These are phyloP conservation scores for Aspergillus ustus DNA, from an alignment of 2,329 filamentous ascomycete species.

Conservation along the genomic window DNA sequence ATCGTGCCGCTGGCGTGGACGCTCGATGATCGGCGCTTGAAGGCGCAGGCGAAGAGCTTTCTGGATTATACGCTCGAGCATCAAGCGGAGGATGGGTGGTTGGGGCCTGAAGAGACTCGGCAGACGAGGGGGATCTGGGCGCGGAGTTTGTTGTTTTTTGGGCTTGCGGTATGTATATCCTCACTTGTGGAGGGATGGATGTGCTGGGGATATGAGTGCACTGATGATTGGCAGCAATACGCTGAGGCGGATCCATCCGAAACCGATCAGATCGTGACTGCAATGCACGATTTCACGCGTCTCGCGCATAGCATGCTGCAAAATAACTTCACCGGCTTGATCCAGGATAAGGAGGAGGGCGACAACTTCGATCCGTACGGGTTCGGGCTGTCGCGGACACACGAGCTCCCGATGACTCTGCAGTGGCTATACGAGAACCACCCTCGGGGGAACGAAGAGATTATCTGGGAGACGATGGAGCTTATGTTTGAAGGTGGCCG, in stretches of 20 bases:
- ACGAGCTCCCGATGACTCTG: slow-evolving; percentile 52
- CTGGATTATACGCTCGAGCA: slow-evolving; percentile 54
- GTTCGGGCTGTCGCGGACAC: slow-evolving; percentile 46
- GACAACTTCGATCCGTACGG: slow-evolving; percentile 46
- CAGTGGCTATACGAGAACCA: slow-evolving; percentile 56
- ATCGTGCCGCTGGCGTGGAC: slow-evolving; percentile 61
- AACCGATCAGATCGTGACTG: slow-evolving; percentile 51
- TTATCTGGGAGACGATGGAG: slow-evolving; percentile 50
- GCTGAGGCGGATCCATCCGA: slow-evolving; percentile 53
- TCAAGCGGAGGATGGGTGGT: slow-evolving; percentile 61
- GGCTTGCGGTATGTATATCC: slow-evolving; percentile 34
- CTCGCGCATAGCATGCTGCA: slow-evolving; percentile 61
- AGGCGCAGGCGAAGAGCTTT: slow-evolving; percentile 53
- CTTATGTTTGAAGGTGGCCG: slow-evolving; percentile 45
- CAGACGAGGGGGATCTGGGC: slow-evolving; percentile 58
- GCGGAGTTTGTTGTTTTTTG: slow-evolving; percentile 56
- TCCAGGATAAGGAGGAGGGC: slow-evolving; percentile 43
- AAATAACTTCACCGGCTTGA: slow-evolving; percentile 57
- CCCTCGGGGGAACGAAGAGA: slow-evolving; percentile 40
- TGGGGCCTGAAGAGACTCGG: slow-evolving; percentile 56
- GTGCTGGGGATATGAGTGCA: too few relatives aligned
- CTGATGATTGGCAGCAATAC: slow-evolving; percentile 34
- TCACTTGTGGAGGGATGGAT: too few relatives aligned
- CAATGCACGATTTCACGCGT: slow-evolving; percentile 56
- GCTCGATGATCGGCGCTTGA: slow-evolving; percentile 55